A percentile compares a stretch with the other conserved stretches of the same genome.
phyloP scores from a whole-genome alignment of 352 stramenopile genomes.

The Phytophthora cactorum region DNA sequence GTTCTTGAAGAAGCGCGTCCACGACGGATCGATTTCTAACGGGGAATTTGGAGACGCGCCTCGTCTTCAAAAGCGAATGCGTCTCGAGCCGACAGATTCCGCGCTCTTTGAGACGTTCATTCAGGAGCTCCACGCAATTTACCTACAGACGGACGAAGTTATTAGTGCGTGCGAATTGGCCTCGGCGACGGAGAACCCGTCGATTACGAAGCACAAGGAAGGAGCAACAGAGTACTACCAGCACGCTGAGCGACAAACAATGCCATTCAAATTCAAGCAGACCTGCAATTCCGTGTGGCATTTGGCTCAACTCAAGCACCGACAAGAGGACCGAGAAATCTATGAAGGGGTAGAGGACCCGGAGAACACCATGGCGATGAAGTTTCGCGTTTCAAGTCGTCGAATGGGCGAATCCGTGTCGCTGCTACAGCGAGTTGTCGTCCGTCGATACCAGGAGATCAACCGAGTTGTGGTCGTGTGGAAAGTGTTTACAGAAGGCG shows the following conservation, averaged over 20 bases:
- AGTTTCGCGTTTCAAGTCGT: conserved; percentile 31
- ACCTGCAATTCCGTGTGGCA: conserved; percentile 32
- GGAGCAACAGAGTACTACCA: conserved; percentile 29
- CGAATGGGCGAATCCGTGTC: conserved; percentile 24
- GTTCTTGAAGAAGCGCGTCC: conserved; percentile 31
- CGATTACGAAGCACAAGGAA: conserved; percentile 25
- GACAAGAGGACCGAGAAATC: conserved; percentile 29
- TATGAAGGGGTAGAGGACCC: conserved; percentile 19
- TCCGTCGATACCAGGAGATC: conserved; percentile 51
- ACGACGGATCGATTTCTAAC: conserved; percentile 14
- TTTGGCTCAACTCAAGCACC: conserved; percentile 28
- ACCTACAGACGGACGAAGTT: conserved; percentile 29
- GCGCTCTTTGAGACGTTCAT: conserved; percentile 44
- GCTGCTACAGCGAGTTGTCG: conserved; percentile 34
- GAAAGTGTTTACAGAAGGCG: conserved; percentile 57
- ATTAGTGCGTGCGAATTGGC: conserved; percentile 18
- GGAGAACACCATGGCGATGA: conserved; percentile 34
- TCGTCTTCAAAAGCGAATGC: conserved; percentile 29
- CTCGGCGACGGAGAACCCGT: not conserved
- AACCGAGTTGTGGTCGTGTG: conserved; percentile 68
- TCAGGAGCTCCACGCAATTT: conserved; percentile 33
- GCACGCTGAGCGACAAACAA: conserved; percentile 17
- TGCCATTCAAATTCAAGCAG: conserved; percentile 43
- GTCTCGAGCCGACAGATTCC: conserved; percentile 34
- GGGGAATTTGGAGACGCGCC: conserved; percentile 9